Conservation (phyloP, 2,329 filamentous ascomycete genomes). For the Beauveria sp. region DNA sequence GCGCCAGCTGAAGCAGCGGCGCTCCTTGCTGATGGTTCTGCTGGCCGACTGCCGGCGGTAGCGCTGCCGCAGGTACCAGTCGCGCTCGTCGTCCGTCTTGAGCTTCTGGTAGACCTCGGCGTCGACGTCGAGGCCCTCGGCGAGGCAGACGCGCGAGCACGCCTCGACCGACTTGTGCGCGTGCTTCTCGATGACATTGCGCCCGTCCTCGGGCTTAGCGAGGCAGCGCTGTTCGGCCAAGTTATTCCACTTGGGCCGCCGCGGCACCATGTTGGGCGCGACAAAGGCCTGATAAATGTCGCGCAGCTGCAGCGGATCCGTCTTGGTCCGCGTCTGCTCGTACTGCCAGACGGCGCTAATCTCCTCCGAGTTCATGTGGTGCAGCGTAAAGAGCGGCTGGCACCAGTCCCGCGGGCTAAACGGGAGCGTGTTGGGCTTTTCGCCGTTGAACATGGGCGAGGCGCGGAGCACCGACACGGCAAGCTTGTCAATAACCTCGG, state of each 20-base stretch:
- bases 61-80: slow-evolving; percentile 20
- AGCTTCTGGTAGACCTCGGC: slow-evolving; percentile 25
- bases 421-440: slow-evolving; percentile 44
- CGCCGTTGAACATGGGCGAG: slow-evolving; percentile 48
- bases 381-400: slow-evolving; percentile 50
- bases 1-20: slow-evolving; percentile 39
- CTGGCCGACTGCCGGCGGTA: slow-evolving; percentile 18
- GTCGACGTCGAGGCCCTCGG: slow-evolving; percentile 28
- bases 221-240: slow-evolving; percentile 41
- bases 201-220: slow-evolving; percentile 27
- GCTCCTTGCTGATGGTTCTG: slow-evolving; percentile 22
- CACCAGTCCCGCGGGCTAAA: slow-evolving; percentile 46
- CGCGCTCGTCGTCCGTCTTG: slow-evolving; percentile 21
- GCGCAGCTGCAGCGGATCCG: slow-evolving; percentile 35
- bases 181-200: slow-evolving; percentile 31
- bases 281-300: slow-evolving; percentile 45
- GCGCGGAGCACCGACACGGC: slow-evolving; percentile 34
- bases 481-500: slow-evolving; percentile 38
- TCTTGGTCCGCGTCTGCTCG: slow-evolving; percentile 39
- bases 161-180: slow-evolving; percentile 38
- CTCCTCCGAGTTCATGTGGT: slow-evolving; percentile 46
- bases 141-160: slow-evolving; percentile 43
- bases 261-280: slow-evolving; percentile 32
- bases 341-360: slow-evolving; percentile 45
- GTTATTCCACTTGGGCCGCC: slow-evolving; percentile 46